phyloP scores from a whole-genome alignment of 208 protist genomes.

The Trypanosoma avium region DNA sequence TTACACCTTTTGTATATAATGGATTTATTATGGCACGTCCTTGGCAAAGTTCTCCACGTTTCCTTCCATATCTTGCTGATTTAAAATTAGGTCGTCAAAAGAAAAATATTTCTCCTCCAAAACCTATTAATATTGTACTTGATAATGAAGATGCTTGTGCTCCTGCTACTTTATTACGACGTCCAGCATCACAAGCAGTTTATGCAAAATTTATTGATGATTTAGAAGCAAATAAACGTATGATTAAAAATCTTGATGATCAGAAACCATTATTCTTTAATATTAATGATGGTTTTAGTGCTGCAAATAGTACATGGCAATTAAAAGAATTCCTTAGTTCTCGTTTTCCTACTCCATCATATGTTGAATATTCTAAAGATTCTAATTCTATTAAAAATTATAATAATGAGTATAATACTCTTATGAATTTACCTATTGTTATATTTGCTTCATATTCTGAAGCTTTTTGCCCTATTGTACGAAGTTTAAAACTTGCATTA shows the following conservation, averaged over 20 bases:
- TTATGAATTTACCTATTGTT: conserved; percentile 59
- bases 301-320: not conserved
- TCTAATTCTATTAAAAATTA: not conserved
- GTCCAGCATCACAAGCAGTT: conserved; percentile 5
- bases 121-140: conserved; percentile 28
- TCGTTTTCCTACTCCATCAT: conserved; percentile 14
- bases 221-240: not conserved
- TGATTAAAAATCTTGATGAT: conserved; percentile 8
- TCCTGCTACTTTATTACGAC: conserved; percentile 16
- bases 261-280: conserved; percentile 27
- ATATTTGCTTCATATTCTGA: conserved; percentile 39
- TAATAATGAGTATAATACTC: conserved; percentile 15
- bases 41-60: conserved; percentile 52
- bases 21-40: conserved; percentile 62
- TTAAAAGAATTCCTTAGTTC: conserved; percentile 10
- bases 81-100: conserved; percentile 16
- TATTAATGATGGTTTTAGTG: conserved; percentile 25
- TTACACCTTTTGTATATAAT: conserved; percentile 65
- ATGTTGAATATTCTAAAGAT: conserved; percentile 1
- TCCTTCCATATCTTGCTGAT: conserved; percentile 35
- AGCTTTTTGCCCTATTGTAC: conserved; percentile 46
- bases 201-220: conserved; percentile 23
- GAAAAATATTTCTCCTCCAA: conserved; percentile 1
- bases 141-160: conserved; percentile 63
- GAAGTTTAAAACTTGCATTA: conserved; percentile 46